Percentiles rank a stretch among this genome's conserved stretches.
Conservation (phyloP, 495 filamentous ascomycete species). For the Aspergillus carlsbadensis region DNA sequence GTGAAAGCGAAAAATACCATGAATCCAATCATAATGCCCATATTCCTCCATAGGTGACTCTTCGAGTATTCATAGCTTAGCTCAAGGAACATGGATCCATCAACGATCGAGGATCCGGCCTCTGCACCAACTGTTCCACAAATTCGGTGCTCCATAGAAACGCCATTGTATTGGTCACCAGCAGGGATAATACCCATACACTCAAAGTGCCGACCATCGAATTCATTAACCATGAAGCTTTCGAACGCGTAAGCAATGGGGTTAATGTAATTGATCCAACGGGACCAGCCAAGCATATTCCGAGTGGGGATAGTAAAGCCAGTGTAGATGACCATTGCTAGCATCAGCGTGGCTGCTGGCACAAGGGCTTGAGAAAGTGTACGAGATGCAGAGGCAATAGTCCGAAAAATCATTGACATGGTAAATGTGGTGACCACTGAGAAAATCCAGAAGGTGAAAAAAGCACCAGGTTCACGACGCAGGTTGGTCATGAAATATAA, state of each 20-base stretch:
- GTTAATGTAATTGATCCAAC: constrained; percentile 45
- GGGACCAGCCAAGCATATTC: constrained; percentile 49
- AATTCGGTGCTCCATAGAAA: constrained; percentile 8
- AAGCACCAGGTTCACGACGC: constrained; percentile 32
- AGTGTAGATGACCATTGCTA: constrained; percentile 43
- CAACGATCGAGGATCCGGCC: constrained; percentile 37
- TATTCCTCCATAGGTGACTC: constrained; percentile 62
- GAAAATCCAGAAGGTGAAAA: constrained; percentile 55
- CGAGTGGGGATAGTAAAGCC: constrained; percentile 43
- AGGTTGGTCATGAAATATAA: constrained; percentile 56
- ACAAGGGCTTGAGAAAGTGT: constrained; percentile 48
- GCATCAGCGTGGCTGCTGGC: constrained; percentile 39
- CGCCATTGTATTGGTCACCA: constrained; percentile 28
- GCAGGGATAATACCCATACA: constrained; percentile 48
- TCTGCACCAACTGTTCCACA: constrained; percentile 17
- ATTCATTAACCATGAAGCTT: constrained; percentile 54
- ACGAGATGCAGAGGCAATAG: constrained; percentile 41
- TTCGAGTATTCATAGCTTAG: constrained; percentile 52
- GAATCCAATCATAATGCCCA: constrained; percentile 61
- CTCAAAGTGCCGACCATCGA: constrained; percentile 49
- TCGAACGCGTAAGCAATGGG: constrained; percentile 46
- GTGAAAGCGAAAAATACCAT: constrained; percentile 31
- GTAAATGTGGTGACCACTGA: constrained; percentile 47
- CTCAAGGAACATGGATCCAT: constrained; percentile 48
- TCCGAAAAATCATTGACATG: constrained; percentile 47